A percentile compares a stretch with the other conserved stretches of the same genome.
phyloP scores from a whole-genome alignment of 345 rosid species.

The Hypericum perforatum region DNA sequence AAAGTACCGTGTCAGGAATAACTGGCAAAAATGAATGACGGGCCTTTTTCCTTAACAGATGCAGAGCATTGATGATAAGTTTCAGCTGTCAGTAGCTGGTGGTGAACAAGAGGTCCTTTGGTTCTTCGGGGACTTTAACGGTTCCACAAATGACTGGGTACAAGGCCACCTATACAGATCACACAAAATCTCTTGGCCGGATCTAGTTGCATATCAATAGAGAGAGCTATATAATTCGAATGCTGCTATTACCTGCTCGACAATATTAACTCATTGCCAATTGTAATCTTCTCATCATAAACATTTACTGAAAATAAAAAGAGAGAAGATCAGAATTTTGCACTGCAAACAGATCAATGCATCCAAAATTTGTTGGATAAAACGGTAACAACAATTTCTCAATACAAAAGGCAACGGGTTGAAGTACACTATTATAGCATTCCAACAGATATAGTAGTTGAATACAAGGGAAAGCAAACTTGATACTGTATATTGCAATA shows the following conservation, averaged over 20 bases:
- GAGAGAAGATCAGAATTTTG: too few relatives aligned
- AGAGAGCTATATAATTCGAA: not conserved
- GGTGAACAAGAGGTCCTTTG: slow-evolving; percentile 30
- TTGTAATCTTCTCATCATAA: slow-evolving; percentile 42
- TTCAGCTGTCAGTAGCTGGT: slow-evolving; percentile 21
- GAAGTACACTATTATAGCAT: too few relatives aligned
- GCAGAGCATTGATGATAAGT: not conserved
- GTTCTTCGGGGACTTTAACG: slow-evolving; percentile 29
- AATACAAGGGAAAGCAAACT: too few relatives aligned
- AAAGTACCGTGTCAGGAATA: too few relatives aligned
- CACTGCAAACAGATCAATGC: too few relatives aligned
- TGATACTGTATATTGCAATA: too few relatives aligned
- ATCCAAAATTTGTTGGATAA: too few relatives aligned
- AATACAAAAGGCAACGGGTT: too few relatives aligned
- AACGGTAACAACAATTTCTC: too few relatives aligned
- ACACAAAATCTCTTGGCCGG: slow-evolving; percentile 1
- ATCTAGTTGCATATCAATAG: not conserved
- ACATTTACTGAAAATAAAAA: slow-evolving; percentile 34
- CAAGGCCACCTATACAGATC: slow-evolving; percentile 48
- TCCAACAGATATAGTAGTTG: too few relatives aligned
- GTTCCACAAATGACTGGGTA: slow-evolving; percentile 44
- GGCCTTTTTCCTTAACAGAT: not conserved
- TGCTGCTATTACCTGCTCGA: slow-evolving; percentile 48
- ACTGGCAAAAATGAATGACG: too few relatives aligned
- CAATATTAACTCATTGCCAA: slow-evolving; percentile 52